Conservation (phyloP, 2,329 filamentous ascomycete species). For the Verticillium isaacii region DNA sequence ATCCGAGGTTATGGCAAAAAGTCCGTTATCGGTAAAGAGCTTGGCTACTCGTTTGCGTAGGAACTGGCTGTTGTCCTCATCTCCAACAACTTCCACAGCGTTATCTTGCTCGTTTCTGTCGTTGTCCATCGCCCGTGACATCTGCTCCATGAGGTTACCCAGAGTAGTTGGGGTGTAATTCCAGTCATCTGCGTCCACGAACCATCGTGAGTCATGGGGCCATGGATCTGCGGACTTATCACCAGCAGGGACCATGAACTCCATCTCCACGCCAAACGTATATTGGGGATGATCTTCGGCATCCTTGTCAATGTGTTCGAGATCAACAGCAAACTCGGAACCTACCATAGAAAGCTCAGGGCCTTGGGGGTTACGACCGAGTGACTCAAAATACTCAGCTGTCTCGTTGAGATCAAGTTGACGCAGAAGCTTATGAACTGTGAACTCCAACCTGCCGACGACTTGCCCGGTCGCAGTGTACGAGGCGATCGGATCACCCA, state of each 20-base stretch:
- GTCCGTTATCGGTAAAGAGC: not conserved
- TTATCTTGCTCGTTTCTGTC: too few species aligned
- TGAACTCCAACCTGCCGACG: not conserved
- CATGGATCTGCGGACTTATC: not conserved
- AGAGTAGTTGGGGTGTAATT: not conserved
- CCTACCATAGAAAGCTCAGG: conserved; percentile 1
- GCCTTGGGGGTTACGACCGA: not conserved
- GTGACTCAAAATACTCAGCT: not conserved
- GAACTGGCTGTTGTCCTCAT: not conserved
- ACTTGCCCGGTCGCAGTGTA: not conserved
- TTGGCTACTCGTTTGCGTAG: not conserved
- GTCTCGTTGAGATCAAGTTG: not conserved
- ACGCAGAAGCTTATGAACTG: not conserved
- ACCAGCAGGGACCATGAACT: conserved; percentile 4
- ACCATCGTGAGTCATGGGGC: conserved; percentile 3
- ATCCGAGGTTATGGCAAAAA: not conserved
- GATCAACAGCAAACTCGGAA: not conserved
- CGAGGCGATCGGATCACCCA: not conserved
- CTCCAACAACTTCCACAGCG: too few species aligned
- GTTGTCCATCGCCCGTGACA: too few species aligned
- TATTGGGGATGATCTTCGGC: not conserved
- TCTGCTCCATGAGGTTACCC: too few species aligned
- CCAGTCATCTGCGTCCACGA: not conserved
- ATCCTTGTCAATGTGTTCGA: not conserved
- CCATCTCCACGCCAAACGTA: conserved; percentile 9